Percentiles rank a stretch among this genome's conserved stretches.
Conservation (phyloP, 768 basidiomycete species). For the Phaffia tasmanica region DNA sequence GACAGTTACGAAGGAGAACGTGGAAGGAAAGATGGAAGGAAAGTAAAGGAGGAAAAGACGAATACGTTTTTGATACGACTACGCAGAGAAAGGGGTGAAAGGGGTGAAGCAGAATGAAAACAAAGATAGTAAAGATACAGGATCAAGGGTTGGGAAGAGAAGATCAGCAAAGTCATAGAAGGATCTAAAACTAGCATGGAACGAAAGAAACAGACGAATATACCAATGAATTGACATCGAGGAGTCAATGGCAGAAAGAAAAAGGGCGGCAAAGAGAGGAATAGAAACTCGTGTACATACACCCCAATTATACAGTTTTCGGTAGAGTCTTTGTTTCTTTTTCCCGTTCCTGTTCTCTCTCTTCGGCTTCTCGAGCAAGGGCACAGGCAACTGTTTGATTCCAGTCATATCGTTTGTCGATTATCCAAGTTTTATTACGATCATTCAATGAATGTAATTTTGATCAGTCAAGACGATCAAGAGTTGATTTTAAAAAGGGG, state of each 20-base stretch:
- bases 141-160: background rate
- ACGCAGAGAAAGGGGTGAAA: background rate
- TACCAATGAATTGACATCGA: background rate
- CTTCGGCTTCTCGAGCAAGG: too few species aligned
- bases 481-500: too few species aligned
- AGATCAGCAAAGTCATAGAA: background rate
- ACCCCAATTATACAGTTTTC: too few species aligned
- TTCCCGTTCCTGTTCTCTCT: too few species aligned
- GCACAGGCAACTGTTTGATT: background rate
- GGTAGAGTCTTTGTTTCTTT: too few species aligned
- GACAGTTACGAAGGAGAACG: background rate
- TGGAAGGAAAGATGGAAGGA: background rate
- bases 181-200: background rate
- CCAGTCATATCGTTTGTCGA: too few species aligned
- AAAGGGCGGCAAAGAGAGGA: too few species aligned
- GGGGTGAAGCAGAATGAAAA: background rate
- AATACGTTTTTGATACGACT: background rate
- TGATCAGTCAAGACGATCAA: conserved; percentile 3
- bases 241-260: too few species aligned
- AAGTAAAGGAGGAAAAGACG: background rate
- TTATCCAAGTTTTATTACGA: background rate
- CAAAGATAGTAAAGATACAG: background rate
- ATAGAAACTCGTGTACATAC: too few species aligned
- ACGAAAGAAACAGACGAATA: background rate
- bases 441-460: background rate